phyloP scores from a whole-genome alignment of 441 rosid species.

The Pelargonium cotyledonis region DNA sequence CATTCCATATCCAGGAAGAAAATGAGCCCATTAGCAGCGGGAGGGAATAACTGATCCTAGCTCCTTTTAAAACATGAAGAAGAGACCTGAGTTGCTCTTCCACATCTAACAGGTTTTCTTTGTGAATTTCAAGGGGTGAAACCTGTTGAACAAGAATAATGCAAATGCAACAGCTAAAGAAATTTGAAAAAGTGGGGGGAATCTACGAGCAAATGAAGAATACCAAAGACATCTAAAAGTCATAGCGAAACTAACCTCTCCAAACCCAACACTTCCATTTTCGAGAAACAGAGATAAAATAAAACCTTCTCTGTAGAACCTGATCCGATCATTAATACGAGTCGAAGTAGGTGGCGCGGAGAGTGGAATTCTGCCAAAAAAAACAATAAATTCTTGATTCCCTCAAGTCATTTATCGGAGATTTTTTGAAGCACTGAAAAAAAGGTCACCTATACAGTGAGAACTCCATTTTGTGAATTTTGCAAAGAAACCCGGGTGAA shows the following conservation, averaged over 20 bases:
- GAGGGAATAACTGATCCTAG: slow-evolving; percentile 43
- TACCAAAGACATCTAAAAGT: neutral
- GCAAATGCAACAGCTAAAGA: neutral
- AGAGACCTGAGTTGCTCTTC: slow-evolving; percentile 79
- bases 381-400: slow-evolving; percentile 9
- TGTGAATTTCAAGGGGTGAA: slow-evolving; percentile 72
- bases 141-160: slow-evolving; percentile 46
- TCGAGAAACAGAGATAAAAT: slow-evolving; percentile 71
- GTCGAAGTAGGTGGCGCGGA: slow-evolving; percentile 64
- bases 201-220: neutral
- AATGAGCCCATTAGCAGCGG: slow-evolving; percentile 62
- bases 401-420: neutral
- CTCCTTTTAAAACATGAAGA: slow-evolving; percentile 55
- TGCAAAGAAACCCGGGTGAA: slow-evolving; percentile 29
- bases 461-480: slow-evolving; percentile 52
- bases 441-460: slow-evolving; percentile 65
- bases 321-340: slow-evolving; percentile 26
- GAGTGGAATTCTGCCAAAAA: slow-evolving; percentile 53
- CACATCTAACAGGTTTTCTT: slow-evolving; percentile 62
- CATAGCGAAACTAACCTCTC: slow-evolving; percentile 58
- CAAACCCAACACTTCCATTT: slow-evolving; percentile 76
- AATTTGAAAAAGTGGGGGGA: neutral
- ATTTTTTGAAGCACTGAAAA: slow-evolving; percentile 7
- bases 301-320: slow-evolving; percentile 67
- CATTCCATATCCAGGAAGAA: slow-evolving; percentile 83